These are phyloP conservation scores for Straminergon stramineum DNA, from an alignment of 225 moss, liverwort and hornwort species.

Conservation along the genomic window DNA sequence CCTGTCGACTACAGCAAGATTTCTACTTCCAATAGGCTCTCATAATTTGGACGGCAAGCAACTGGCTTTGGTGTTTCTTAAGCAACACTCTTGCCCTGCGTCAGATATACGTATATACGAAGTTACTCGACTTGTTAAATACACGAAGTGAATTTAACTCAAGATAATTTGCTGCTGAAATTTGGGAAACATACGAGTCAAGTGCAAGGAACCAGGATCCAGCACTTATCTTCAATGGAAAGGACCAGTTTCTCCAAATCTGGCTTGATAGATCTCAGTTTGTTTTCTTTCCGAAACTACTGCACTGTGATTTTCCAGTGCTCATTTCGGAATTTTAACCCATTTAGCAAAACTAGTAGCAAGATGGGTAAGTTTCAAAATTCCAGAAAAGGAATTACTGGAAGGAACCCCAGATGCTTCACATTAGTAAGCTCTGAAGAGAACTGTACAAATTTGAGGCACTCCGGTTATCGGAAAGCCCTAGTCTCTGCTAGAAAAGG, in stretches of 20 bases:
- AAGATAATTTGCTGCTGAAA: not conserved
- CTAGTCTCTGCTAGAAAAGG: not conserved
- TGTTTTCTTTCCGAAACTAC: too few species aligned
- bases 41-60: not conserved
- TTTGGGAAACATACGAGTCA: not conserved
- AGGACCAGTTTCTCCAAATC: not conserved
- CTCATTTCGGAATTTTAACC: not conserved
- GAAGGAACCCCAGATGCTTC: not conserved
- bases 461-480: not conserved
- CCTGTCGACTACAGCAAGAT: slow-evolving; percentile 36
- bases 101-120: not conserved
- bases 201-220: not conserved
- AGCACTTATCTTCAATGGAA: not conserved
- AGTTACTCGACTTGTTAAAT: not conserved
- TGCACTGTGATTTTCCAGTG: not conserved
- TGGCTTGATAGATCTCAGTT: not conserved
- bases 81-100: not conserved
- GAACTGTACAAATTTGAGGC: not conserved
- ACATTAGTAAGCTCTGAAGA: not conserved
- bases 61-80: not conserved
- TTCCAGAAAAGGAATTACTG: not conserved
- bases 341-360: not conserved
- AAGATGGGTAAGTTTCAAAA: not conserved
- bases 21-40: slow-evolving; percentile 23
- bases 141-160: not conserved